Percentiles rank a stretch among this genome's conserved stretches.
These are phyloP conservation scores for Beauveria rudraprayagi DNA, from an alignment of 2,329 filamentous ascomycete genomes.

Conservation along the genomic window DNA sequence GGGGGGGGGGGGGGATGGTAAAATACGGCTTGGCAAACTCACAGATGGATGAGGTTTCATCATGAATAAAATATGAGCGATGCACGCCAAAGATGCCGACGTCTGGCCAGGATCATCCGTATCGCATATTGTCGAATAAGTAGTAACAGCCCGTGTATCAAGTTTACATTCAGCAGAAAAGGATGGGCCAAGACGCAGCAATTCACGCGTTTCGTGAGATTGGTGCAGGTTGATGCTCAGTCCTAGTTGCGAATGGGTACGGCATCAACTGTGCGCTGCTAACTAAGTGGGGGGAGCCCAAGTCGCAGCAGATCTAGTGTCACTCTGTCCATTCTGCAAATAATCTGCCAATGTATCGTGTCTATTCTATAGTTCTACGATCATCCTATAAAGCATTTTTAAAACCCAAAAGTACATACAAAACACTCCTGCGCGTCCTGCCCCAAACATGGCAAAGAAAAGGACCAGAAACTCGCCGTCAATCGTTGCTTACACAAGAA, in stretches of 20 bases:
- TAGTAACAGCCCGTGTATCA: not conserved
- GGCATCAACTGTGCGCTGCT: not conserved
- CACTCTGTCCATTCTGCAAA: not conserved
- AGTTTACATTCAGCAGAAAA: not conserved
- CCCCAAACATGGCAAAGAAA: not conserved
- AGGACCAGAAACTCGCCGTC: not conserved
- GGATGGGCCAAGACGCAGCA: not conserved
- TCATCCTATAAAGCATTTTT: not conserved
- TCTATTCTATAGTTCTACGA: not conserved
- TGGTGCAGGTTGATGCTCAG: not conserved
- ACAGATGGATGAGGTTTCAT: slow-evolving; percentile 7
- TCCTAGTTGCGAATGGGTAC: not conserved
- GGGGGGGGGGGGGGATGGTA: not conserved
- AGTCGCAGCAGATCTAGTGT: too few relatives aligned
- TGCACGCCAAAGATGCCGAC: not conserved
- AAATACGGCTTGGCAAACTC: not conserved
- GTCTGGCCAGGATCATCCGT: not conserved
- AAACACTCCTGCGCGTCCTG: not conserved
- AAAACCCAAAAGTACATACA: not conserved
- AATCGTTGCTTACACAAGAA: not conserved
- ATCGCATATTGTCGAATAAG: not conserved
- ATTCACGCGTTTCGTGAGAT: not conserved
- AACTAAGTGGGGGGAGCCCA: slow-evolving; percentile 4
- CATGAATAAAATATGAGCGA: not conserved
- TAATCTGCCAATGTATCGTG: not conserved